Evolutionary conservation across 352 stramenopile species (phyloP), one percentile per base, ranked within the genome.

Genomic region (Pythium aristosporum): DNA sequence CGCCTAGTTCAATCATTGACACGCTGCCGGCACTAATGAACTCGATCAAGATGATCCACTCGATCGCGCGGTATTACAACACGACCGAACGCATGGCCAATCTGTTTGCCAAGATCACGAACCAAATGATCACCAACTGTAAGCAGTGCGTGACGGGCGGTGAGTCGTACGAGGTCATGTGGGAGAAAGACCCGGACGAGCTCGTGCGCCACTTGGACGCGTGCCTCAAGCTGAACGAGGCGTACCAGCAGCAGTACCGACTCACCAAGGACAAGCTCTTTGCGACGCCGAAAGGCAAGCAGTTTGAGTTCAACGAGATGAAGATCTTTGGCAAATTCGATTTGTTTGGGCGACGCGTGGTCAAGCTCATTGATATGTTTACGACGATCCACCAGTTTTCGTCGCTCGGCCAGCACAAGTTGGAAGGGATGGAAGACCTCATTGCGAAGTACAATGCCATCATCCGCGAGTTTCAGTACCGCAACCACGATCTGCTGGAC

Each of bases 11-110:
- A n/a, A 99, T 99, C 61, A 98, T 99, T 60, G 97, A 99, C 78
- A 98, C 96, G 50, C 78, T 99, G 16, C 97, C 97, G 7, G 96
- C 96, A 32, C 83, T 99, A 5, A 98, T 99, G 80, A 99, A 99
- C 78, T 98, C 92, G 32, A 99, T 99, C 80, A 99, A 99, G 81
- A 99, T 99, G 97, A 99, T 99, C 64, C 96, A 99, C 70, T 98
- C 95, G 12, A 99, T 99, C 64, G 94, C 96, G 59, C 81, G 97
- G 48, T 99, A 99, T 66, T 99, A 99, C 83, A 99, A 99, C 72
- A 99, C 96, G n/a, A 97, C 88, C 7, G 96, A 99, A 67, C 85
- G 96, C 32, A 99, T 99, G 89, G 94, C 94, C 0, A 97, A 93
- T 41, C 80, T 99, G 53, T 98, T 99, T 61, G 87, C 88, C 3